Evolutionary conservation across 495 filamentous ascomycete species (phyloP).

Genomic region (Pseudotulostoma volvatum): DNA sequence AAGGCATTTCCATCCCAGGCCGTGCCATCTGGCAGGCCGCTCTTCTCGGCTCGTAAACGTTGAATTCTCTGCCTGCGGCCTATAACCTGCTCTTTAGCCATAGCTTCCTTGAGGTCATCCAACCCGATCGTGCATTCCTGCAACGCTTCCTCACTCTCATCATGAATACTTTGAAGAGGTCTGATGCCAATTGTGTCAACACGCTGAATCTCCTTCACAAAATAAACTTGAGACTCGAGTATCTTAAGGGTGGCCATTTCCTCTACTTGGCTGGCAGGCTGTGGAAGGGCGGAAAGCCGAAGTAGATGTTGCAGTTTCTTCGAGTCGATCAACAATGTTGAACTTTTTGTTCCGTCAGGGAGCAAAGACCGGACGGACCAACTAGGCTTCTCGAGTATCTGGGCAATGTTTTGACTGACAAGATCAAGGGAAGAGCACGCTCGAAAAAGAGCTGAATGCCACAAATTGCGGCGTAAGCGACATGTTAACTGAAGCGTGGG

Average conservation of each 20-base stretch:
- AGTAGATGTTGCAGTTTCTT: constrained; percentile 67
- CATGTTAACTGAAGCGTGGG: no score
- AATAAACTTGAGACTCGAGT: constrained; percentile 71
- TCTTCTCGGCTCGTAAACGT: constrained; percentile 17
- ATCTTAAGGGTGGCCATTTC: constrained; percentile 51
- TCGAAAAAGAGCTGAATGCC: no score
- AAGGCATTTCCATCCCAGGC: constrained; percentile 52
- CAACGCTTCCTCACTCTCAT: constrained; percentile 48
- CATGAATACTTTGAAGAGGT: constrained; percentile 62
- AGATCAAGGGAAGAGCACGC: no score
- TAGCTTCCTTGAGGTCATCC: constrained; percentile 31
- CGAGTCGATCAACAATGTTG: constrained; percentile 5
- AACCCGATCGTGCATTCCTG: constrained; percentile 38
- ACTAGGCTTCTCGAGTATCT: constrained; percentile 50
- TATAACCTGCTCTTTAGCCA: constrained; percentile 36
- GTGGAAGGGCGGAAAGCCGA: constrained; percentile 74
- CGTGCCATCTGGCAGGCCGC: constrained; percentile 20
- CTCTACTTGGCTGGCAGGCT: constrained; percentile 40
- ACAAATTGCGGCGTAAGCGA: no score
- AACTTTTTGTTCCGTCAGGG: constrained; percentile 23
- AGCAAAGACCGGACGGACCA: constrained; percentile 81
- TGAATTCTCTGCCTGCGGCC: constrained; percentile 34
- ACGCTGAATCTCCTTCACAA: constrained; percentile 68
- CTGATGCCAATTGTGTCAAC: constrained; percentile 56
- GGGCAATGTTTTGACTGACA: constrained; percentile 24